Conservation (phyloP, 2,329 filamentous ascomycete species). For the Talaromyces sp. region DNA sequence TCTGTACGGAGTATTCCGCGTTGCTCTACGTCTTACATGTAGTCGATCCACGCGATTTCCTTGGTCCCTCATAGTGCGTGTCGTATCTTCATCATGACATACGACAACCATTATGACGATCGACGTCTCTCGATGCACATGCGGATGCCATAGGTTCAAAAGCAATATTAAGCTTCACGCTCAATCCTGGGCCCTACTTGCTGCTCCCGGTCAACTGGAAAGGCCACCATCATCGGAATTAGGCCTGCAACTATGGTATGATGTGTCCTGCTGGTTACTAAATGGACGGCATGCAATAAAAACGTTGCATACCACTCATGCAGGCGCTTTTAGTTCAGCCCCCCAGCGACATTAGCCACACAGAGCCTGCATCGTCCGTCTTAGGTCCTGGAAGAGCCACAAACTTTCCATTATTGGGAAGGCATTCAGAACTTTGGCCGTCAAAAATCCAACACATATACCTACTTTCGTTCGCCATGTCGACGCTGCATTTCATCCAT, state of each 20-base stretch:
- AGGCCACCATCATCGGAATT: neutral
- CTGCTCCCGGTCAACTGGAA: neutral
- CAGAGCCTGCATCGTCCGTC: neutral
- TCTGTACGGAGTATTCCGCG: neutral
- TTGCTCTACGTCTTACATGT: neutral
- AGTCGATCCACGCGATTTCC: neutral
- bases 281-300: neutral
- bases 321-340: neutral
- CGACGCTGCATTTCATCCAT: neutral
- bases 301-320: neutral
- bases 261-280: neutral
- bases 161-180: neutral
- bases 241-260: neutral
- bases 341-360: neutral
- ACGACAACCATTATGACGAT: neutral
- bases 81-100: neutral
- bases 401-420: neutral
- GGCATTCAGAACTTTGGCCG: neutral
- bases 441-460: neutral
- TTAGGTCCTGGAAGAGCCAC: neutral
- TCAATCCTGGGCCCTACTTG: neutral
- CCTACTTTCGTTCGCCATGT: neutral
- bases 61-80: neutral
- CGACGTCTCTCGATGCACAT: neutral
- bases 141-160: neutral